Base-by-base conservation (phyloP, 2,329 filamentous ascomycete species). In the Botrytis paeoniae region DNA sequence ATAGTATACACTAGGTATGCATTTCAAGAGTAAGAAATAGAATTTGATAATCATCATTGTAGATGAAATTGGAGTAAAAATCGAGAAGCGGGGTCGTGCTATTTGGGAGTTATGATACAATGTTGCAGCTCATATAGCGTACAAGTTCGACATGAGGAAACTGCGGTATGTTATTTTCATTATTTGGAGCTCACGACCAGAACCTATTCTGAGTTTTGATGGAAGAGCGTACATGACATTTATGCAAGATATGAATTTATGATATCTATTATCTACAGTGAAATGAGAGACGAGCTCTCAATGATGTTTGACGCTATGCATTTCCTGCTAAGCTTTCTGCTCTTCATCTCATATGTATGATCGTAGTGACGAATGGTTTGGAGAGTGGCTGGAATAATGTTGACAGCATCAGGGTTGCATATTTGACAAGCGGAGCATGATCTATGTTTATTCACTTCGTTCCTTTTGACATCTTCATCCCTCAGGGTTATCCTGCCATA, bases 391-490 rank as follows among this genome's bases (percentile, higher is more conserved):
- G 14, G n/a, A 18, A 29, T 3, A 8, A 54, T 18, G n/a, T 16
- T 16, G 6, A 54, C 14, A 29, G 48, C 12, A 6, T 54, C 25
- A 54, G 25, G 51, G 29, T 29, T 29, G 12, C 51, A 54, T 3
- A 18, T 29, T 29, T 54, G 12, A 18, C n/a, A 54, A 18, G 4
- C 51, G 10, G 5, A 10, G 45, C 7, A 10, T 54, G n/a, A 29
- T 2, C n/a, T 54, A 29, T 3, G 3, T 29, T 29, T n/a, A 18
- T 54, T 29, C n/a, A 29, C 10, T 54, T 54, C 48, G 1, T 29
- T 54, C 1, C 4, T n/a, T 29, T 18, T 16, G 1, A 9, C 3
- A 18, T 29, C 6, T 8, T 54, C n/a, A 2, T 0, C 6, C 14
- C n/a, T 54, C 6, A 6, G 3, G 18, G n/a, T 25, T 18, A 18